Percentiles rank a stretch among this genome's conserved stretches.
Evolutionary conservation across 2,329 filamentous ascomycete species (phyloP).

Genomic region (Zopfia rhizophila): DNA sequence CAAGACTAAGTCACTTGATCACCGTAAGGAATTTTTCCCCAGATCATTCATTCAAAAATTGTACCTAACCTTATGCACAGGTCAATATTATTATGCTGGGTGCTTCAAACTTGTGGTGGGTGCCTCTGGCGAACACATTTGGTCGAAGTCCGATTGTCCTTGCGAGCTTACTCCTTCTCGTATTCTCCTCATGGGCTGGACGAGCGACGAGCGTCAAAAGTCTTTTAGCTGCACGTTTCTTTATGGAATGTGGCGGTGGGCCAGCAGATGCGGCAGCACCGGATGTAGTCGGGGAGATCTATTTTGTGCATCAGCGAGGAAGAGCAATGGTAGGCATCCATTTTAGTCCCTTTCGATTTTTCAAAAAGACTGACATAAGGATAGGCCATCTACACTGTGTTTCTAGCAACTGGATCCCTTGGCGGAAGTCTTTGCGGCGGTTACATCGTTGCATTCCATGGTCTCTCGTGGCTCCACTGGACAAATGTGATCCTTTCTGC

Average conservation of each 20-base stretch:
- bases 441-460: constrained; percentile 51
- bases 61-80: neutral
- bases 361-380: constrained; percentile 1
- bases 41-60: neutral
- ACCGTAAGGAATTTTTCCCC: constrained; percentile 33
- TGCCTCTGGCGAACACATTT: constrained; percentile 54
- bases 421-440: constrained; percentile 53
- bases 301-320: constrained; percentile 55
- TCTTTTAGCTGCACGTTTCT: constrained; percentile 49
- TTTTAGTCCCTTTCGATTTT: neutral
- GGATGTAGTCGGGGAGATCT: constrained; percentile 54
- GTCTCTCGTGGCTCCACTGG: constrained; percentile 55
- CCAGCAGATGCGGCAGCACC: constrained; percentile 54
- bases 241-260: constrained; percentile 52
- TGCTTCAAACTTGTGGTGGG: constrained; percentile 53
- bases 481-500: constrained; percentile 51
- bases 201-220: constrained; percentile 48
- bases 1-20: constrained; percentile 47
- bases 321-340: constrained; percentile 47
- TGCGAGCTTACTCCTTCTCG: constrained; percentile 44
- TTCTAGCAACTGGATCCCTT: constrained; percentile 50
- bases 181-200: constrained; percentile 54
- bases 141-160: constrained; percentile 53
- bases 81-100: constrained; percentile 52
- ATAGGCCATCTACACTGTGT: constrained; percentile 55